Conservation (phyloP, 73 alveolate species). For the Paramecium sonneborni region DNA sequence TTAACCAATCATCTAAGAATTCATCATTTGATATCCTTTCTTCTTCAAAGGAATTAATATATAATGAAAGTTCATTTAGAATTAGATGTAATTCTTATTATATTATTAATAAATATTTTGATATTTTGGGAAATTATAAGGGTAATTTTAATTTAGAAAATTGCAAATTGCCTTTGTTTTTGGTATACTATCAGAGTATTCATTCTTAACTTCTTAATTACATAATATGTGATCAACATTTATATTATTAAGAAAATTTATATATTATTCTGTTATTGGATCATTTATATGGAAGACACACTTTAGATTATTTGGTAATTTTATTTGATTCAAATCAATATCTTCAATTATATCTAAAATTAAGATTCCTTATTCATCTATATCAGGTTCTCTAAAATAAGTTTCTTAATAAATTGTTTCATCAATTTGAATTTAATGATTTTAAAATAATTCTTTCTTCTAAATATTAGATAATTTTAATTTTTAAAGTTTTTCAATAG, state of each 20-base stretch:
- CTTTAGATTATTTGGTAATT: not conserved
- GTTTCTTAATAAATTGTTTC: not conserved
- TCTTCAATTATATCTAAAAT: not conserved
- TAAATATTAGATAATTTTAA: not conserved
- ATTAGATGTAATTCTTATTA: not conserved
- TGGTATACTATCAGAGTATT: not conserved
- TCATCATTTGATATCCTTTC: not conserved
- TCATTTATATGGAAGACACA: not conserved
- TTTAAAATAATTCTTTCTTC: constrained; percentile 2
- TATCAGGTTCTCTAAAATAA: not conserved
- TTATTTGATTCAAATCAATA: not conserved
- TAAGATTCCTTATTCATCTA: not conserved
- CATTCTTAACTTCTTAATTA: not conserved
- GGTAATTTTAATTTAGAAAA: not conserved
- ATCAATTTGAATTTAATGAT: not conserved
- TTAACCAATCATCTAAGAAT: not conserved
- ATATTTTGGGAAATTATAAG: not conserved
- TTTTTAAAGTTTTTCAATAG: not conserved
- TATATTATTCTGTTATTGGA: not conserved
- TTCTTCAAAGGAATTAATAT: not conserved
- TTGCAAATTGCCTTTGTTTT: not conserved
- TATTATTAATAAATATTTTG: not conserved
- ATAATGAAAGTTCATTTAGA: not conserved
- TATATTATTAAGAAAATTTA: not conserved
- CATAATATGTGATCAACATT: not conserved